Evolutionary conservation across 495 filamentous ascomycete genomes (phyloP), one percentile per base, ranked within the genome.

Genomic region (Symbiotaphrina buchneri): DNA sequence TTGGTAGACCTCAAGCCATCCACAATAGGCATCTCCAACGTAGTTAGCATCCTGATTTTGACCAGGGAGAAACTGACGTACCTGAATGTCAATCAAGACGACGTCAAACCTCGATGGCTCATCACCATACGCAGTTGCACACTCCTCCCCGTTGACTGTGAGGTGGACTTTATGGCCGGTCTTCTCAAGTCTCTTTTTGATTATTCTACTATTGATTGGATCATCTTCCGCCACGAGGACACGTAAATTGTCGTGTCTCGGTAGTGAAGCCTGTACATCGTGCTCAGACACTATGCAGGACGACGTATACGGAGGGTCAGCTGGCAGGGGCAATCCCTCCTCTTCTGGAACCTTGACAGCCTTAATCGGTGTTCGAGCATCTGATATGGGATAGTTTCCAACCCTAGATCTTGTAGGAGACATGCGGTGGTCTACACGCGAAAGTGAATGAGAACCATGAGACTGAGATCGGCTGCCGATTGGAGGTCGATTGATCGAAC

Each of bases 11-110:
- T 64, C 20, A 82, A 63, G 22, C 84, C 84, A 41, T 92, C 82
- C 29, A 84, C 75, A 30, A 94, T 90, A 8, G 84, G 84, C 84
- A 94, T 94, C 74, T 85, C 39, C 2, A 22, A 6, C 24, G 23
- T 11, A 17, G 27, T 41, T 30, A 48, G 24, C 27, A 46, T 37
- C 39, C 25, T 21, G 3, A 20, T 33, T 14, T 15, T 19, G 3
- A 10, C 20, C 18, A 20, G 16, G 11, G 18, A 27, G 14, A 34
- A 28, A 13, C 10, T 14, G 20, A 52, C 59, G 43, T 41, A 80
- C 80, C 59, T 93, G 83, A 54, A 93, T 82, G 44, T 95, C 85
- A 85, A 95, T 95, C 43, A 95, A 57, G 11, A 95, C 58, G n/a
- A 84, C 70, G 48, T 95, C 83, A 41, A 73, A 90, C 10, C 33